A percentile compares a stretch with the other conserved stretches of the same genome.
phyloP scores from a whole-genome alignment of 2,329 filamentous ascomycete genomes.

The Colletotrichum destructivum region DNA sequence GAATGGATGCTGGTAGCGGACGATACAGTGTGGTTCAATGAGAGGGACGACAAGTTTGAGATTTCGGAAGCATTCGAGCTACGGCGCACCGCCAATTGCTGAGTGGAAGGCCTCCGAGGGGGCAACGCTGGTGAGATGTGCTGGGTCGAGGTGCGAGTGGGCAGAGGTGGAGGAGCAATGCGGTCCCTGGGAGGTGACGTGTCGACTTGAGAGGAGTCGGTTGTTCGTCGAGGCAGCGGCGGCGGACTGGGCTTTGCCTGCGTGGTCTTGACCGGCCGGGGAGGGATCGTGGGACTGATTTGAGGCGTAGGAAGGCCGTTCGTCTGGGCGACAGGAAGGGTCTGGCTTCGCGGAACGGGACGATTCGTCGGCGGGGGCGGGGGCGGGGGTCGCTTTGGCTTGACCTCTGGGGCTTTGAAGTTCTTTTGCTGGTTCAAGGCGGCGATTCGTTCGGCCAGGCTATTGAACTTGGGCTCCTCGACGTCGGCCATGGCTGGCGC shows the following conservation, averaged over 20 bases:
- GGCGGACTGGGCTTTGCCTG: constrained; percentile 52
- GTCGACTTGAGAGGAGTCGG: constrained; percentile 45
- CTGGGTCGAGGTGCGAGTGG: constrained; percentile 55
- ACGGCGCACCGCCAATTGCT: constrained; percentile 61
- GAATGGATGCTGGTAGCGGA: constrained; percentile 66
- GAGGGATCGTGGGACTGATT: constrained; percentile 56
- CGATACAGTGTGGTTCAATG: constrained; percentile 60
- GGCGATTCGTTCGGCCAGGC: constrained; percentile 74
- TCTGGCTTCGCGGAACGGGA: constrained; percentile 55
- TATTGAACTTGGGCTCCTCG: constrained; percentile 74
- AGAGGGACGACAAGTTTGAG: constrained; percentile 69
- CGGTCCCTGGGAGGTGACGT: constrained; percentile 48
- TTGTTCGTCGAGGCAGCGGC: constrained; percentile 57
- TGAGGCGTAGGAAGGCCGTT: constrained; percentile 42
- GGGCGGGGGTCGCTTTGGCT: constrained; percentile 58
- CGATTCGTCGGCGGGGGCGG: constrained; percentile 62
- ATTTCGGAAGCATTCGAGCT: constrained; percentile 72
- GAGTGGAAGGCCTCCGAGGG: constrained; percentile 63
- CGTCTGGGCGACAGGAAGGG: constrained; percentile 53
- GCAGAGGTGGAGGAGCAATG: constrained; percentile 55
- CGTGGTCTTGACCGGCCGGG: constrained; percentile 50
- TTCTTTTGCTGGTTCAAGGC: constrained; percentile 75
- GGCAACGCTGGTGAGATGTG: constrained; percentile 64
- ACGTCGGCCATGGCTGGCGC: constrained; percentile 67
- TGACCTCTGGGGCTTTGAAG: constrained; percentile 60